Evolutionary conservation across 2,329 filamentous ascomycete genomes (phyloP).

Genomic region (Aspergillus felis): DNA sequence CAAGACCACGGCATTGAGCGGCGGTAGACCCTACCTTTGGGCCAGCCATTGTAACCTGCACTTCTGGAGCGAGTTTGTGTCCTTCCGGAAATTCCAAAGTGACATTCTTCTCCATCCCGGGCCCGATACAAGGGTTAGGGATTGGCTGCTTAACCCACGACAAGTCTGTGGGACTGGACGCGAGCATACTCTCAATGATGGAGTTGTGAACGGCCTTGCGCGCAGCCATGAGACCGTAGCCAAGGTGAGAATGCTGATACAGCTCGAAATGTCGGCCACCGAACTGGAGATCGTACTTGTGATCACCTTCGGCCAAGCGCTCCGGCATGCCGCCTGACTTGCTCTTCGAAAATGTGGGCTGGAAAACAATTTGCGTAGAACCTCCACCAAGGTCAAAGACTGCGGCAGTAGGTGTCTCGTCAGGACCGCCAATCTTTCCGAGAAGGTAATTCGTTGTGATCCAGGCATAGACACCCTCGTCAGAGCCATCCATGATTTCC

Average conservation of each 20-base stretch:
- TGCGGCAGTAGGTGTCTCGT: constrained; percentile 85
- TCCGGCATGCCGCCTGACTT: constrained; percentile 76
- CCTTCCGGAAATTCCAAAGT: constrained; percentile 65
- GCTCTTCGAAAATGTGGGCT: constrained; percentile 81
- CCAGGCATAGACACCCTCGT: constrained; percentile 98
- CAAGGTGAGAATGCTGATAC: constrained; percentile 97
- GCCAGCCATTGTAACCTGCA: constrained; percentile 82
- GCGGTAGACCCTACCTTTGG: constrained; percentile 65
- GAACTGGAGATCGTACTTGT: constrained; percentile 91
- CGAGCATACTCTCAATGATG: constrained; percentile 68
- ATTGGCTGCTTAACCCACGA: constrained; percentile 69
- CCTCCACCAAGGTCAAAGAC: constrained; percentile 95
- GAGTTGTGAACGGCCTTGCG: constrained; percentile 77
- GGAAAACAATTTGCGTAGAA: constrained; percentile 97
- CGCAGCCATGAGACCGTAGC: constrained; percentile 93
- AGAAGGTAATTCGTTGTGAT: constrained; percentile 98
- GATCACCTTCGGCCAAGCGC: constrained; percentile 80
- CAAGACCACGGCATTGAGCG: constrained; percentile 82
- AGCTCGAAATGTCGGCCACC: constrained; percentile 86
- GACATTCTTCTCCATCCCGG: constrained; percentile 71
- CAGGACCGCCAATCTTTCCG: constrained; percentile 91
- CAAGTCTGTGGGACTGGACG: constrained; percentile 56
- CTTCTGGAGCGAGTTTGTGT: constrained; percentile 61
- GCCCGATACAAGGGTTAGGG: constrained; percentile 79
- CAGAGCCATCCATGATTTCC: constrained; percentile 93